Base-by-base conservation (phyloP, 371 early-diverging fungal genomes). In the Mortierella sp. region DNA sequence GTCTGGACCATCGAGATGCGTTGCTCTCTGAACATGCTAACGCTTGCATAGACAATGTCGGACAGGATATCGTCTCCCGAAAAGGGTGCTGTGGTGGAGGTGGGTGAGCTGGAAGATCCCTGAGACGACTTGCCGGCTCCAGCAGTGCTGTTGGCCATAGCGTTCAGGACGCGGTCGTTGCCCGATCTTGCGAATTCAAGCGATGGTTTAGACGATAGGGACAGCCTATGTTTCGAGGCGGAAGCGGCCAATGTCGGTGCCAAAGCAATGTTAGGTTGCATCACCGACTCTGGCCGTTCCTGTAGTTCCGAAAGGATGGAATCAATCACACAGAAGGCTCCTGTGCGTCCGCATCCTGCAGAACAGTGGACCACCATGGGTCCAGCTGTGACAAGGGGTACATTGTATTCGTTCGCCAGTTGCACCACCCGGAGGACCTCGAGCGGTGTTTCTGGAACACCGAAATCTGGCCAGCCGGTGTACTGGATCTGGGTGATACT, bases 341-440 rank as follows among this genome's bases (percentile, higher is more conserved):
- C 99, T 0, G 99, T 95, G 50, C 99, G 85, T 8, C 99, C 99
- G 59, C 96, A 95, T 0, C 99, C 99, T 19, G 99, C 99, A 26
- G 92, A 90, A 71, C 99, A 98, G 67, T 99, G 99, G 0, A 98
- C 94, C 39, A 97, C 76, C 87, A 92, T 89, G 0, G 94, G 94
- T 2, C 93, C 92, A n/a, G 73, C 62, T 46, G 54, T 39, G 30
- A 69, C 54, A 18, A 48, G 38, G 16, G n/a, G n/a, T n/a, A 46
- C 28, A 42, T 39, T 51, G 45, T 59, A 58, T 26, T 55, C 34
- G 57, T 89, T 86, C 14, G 91, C 86, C 30, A 88, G 68, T 57
- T 91, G 82, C 19, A 92, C 78, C n/a, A 91, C 74, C 54, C 81
- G 71, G 6, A 93, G 80, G 12, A 91, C 88, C 2, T 84, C 83